Conservation (phyloP, 2,329 filamentous ascomycete genomes). For the Nigrospora sphaerica region DNA sequence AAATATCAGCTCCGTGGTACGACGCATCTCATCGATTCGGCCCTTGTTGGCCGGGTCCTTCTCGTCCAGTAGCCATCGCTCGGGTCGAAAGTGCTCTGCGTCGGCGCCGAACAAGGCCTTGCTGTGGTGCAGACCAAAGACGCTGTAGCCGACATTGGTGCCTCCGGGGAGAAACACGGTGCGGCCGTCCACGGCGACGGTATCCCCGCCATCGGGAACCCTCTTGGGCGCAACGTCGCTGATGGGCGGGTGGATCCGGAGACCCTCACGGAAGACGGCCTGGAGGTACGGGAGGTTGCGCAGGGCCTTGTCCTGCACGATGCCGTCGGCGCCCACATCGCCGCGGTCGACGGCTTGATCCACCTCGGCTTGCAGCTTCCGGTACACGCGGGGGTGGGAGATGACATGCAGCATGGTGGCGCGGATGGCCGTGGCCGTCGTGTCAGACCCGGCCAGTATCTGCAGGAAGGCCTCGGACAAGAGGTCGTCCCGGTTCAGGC, state of each 20-base stretch:
- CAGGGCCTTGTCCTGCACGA: constrained; percentile 10
- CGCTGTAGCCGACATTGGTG: constrained; percentile 3
- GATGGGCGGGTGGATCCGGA: constrained; percentile 5
- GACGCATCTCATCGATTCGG: constrained; percentile 18
- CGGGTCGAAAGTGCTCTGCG: constrained; percentile 5
- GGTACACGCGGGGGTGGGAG: constrained; percentile 34
- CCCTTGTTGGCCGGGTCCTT: constrained; percentile 7
- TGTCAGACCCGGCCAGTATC: constrained; percentile 34
- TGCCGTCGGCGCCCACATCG: constrained; percentile 18
- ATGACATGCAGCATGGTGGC: constrained; percentile 40
- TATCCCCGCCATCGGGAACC: constrained; percentile 5
- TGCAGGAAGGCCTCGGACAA: constrained; percentile 25
- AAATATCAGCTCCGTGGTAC: constrained; percentile 27
- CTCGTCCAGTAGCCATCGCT: constrained; percentile 3
- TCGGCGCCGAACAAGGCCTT: constrained; percentile 4
- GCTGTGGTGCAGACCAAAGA: constrained; percentile 2
- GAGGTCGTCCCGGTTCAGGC: constrained; percentile 30
- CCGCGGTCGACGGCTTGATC: constrained; percentile 25
- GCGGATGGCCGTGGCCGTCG: constrained; percentile 42
- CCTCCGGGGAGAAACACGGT: constrained; percentile 4
- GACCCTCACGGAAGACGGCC: constrained; percentile 7
- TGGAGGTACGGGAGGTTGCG: not conserved
- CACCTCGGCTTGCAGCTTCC: constrained; percentile 37
- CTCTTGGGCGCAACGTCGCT: constrained; percentile 2
- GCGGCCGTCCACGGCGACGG: not conserved